Base-by-base conservation (phyloP, 2,329 filamentous ascomycete genomes). In the Botrytis byssoidea region DNA sequence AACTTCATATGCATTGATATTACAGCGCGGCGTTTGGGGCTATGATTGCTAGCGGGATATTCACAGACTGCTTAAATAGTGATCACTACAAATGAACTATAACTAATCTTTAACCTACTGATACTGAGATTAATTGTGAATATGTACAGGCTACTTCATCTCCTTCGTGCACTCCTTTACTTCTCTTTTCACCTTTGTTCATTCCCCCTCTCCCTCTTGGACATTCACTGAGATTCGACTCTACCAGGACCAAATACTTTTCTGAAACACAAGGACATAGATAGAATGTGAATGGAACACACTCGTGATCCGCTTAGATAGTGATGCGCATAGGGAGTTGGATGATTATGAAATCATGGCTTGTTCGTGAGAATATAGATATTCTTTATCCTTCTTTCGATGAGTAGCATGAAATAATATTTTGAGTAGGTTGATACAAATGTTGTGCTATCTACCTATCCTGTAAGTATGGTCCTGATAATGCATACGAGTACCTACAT, bases 11-110 rank as follows among this genome's bases (percentile, higher is more conserved):
- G 18, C 7, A 55, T 55, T 61, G 35, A 22, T 59, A 60, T 65
- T 60, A 65, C 35, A 74, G 72, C 72, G 68, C 37, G 72, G 72
- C 72, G 72, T 71, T 74, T 22, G 32, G 67, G 68, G 25, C 20
- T 22, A 42, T 64, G 29, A 9, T 65, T 71, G 46, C 40, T 35
- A 66, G 32, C 29, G 40, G n/a, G 35, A n/a, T 16, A 29, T 42
- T 44, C 29, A 57, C 32, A 48, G n/a, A 25, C 42, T 61, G 22
- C 29, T 22, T 46, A 44, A 22, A 32, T 29, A 71, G 42, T 22
- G 44, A 63, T 64, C n/a, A 63, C 29, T 16, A 14, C 16, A 35
- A 64, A 51, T 25, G 57, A 48, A 63, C 35, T 37, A 48, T 51
- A 22, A 68, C 40, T 55, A 55, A 55, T 7, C n/a, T 55, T 55